Base-by-base conservation (phyloP, 2,329 filamentous ascomycete species). In the Monosporascus sp. region DNA sequence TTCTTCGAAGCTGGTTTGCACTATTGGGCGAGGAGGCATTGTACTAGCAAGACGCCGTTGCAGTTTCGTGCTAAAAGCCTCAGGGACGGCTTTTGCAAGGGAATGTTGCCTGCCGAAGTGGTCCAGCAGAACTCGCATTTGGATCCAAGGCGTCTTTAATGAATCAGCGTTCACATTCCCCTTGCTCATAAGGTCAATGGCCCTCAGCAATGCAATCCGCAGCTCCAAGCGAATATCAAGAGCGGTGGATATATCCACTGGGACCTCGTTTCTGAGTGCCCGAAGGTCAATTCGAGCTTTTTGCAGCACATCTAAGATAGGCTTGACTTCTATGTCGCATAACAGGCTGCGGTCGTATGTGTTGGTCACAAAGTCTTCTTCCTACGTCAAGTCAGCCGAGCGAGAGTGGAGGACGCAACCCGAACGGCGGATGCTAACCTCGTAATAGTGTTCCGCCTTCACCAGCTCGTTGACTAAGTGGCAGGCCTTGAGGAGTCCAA, bases 331-430 rank as follows among this genome's bases (percentile, higher is more conserved):
- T 53, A 93, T 77, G 15, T 79, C 73, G 25, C 85, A 82, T 7
- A 97, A 77, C 1, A 99, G 75, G 14, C 83, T 84, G 38, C 92
- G 83, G 60, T 91, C 88, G 67, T 94, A 97, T 0, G 92, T 88
- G 68, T 96, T 91, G 7, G 90, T 92, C 20, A 95, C 90, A 67
- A 99, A 97, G 65, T 99, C 94, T 71, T 99, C 94, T 72, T 99
- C 94, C 86, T 93, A 60, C 17, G 20, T 14, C 3, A 8, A 37
- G 49, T 66, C 22, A 65, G 58, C 20, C 50, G 18, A 27, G 14
- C 22, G 39, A 41, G 31, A 27, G 17, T 35, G 4, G 31, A 36
- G 4, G 15, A 20, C n/a, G 45, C 14, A 7, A 2, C 2, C 27
- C 37, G 9, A n/a, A 25, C 36, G 15, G 15, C 37, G 51, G 8